Evolutionary conservation across 129 eudicot genomes (phyloP), one percentile per base, ranked within the genome.

Genomic region (Dittrichia graveolens): DNA sequence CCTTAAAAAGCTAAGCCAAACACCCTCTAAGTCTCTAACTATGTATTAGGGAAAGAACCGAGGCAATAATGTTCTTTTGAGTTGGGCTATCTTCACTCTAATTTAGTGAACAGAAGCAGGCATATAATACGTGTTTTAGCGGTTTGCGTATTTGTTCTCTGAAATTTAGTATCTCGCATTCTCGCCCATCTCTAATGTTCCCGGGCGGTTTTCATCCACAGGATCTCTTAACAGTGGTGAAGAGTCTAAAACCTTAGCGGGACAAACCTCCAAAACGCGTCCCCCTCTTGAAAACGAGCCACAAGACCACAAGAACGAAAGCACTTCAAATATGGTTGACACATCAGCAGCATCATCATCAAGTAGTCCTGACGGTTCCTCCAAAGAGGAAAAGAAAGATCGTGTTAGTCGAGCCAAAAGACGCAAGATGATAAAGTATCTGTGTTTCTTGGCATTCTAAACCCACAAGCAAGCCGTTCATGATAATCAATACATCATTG

Each of bases 381-480:
- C 69, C 5, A 67, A 42, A 14, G 84, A 50, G 41, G 80, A 85
- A 78, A 81, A 67, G 74, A 80, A 71, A 76, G 78, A 64, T 8
- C 69, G 46, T 68, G 61, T 31, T 46, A 60, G 61, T 34, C 78
- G 74, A 57, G 76, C 75, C 66, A 90, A 87, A 61, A 81, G 71
- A 74, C 83, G 86, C 38, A 79, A 74, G 73, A 81, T 84, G 69
- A 86, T 84, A 53, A 80, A 72, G 50, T 87, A 72, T 67, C 52
- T 87, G 35, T 90, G 96, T 77, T 83, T 87, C 78, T 64, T 79
- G 61, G 74, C 80, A 24, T 82, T 82, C 75, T 89, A 80, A 65
- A 56, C 38, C 24, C 10, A 31, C 72, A 52, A 53, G 72, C 53
- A 64, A 54, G 65, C n/a, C 41, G 8, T 8, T 59, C 8, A 15